Conservation (phyloP, 2,329 filamentous ascomycete genomes). For the Fusarium albosuccineum region DNA sequence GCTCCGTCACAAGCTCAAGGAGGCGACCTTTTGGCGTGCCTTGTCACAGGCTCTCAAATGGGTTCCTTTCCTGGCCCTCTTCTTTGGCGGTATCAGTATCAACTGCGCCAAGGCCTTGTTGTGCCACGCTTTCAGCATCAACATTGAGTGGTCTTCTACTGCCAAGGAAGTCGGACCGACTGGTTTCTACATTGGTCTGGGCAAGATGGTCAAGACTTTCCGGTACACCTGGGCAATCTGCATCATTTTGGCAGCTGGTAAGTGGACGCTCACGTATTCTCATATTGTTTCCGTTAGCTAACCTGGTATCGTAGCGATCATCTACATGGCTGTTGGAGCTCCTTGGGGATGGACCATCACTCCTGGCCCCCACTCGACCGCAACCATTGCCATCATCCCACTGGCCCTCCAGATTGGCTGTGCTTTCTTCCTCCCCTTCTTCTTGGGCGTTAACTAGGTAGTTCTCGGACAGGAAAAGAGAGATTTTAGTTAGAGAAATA, state of each 20-base stretch:
- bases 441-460: too few relatives aligned
- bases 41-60: conserved; percentile 44
- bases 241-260: conserved; percentile 29
- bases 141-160: conserved; percentile 48
- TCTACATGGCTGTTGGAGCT: conserved; percentile 44
- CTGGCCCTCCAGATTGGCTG: conserved; percentile 43
- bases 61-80: conserved; percentile 47
- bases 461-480: too few relatives aligned
- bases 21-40: conserved; percentile 42
- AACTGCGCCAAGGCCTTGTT: conserved; percentile 47
- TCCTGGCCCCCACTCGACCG: conserved; percentile 40
- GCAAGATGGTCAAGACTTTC: conserved; percentile 60
- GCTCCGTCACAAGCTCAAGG: conserved; percentile 43
- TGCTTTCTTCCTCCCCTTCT: conserved; percentile 38
- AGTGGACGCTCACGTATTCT: too few relatives aligned
- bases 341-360: conserved; percentile 45
- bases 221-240: conserved; percentile 52
- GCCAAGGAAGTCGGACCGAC: conserved; percentile 47
- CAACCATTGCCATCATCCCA: conserved; percentile 43
- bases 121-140: conserved; percentile 44
- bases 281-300: too few relatives aligned
- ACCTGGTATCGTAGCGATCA: conserved; percentile 26
- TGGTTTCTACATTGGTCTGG: conserved; percentile 50
- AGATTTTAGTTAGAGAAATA: too few relatives aligned
- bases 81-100: conserved; percentile 48